Percentiles rank a stretch among this genome's conserved stretches.
Conservation (phyloP, 2,329 filamentous ascomycete genomes). For the Cyanodermella asteris region DNA sequence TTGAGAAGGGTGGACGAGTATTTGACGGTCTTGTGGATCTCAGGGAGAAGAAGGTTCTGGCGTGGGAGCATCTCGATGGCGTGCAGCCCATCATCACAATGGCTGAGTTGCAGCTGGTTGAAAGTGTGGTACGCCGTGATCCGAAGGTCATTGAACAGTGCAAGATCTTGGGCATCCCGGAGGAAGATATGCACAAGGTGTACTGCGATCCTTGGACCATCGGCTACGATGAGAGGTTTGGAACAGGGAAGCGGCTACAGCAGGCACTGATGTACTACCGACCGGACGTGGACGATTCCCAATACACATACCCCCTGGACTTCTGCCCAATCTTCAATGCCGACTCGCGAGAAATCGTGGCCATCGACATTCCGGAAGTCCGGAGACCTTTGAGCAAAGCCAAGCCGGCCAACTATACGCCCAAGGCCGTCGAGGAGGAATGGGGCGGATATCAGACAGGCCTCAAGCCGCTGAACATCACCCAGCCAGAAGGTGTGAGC, state of each 20-base stretch:
- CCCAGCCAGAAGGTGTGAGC: conserved; percentile 71
- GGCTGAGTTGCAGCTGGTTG: conserved; percentile 69
- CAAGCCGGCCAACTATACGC: conserved; percentile 58
- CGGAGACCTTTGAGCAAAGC: conserved; percentile 53
- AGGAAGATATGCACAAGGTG: conserved; percentile 78
- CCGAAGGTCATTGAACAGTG: conserved; percentile 83
- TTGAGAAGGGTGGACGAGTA: conserved; percentile 56
- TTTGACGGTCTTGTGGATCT: conserved; percentile 68
- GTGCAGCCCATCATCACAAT: conserved; percentile 81
- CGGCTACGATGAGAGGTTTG: conserved; percentile 78
- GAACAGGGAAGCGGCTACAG: conserved; percentile 56
- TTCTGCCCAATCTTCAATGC: conserved; percentile 85
- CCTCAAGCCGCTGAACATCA: conserved; percentile 71
- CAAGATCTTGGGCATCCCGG: conserved; percentile 55
- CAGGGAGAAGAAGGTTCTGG: conserved; percentile 38
- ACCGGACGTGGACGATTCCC: conserved; percentile 62
- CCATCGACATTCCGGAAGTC: conserved; percentile 63
- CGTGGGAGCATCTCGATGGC: conserved; percentile 54
- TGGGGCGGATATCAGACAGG: conserved; percentile 60
- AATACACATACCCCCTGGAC: conserved; percentile 79
- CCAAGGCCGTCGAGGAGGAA: conserved; percentile 45
- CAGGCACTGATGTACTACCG: conserved; percentile 94
- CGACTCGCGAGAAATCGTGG: conserved; percentile 54
- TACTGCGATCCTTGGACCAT: conserved; percentile 95
- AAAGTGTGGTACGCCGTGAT: conserved; percentile 53